Evolutionary conservation across 192 early-diverging fungal species (phyloP), one percentile per base, ranked within the genome.

Genomic region (Diversispora eburnea): DNA sequence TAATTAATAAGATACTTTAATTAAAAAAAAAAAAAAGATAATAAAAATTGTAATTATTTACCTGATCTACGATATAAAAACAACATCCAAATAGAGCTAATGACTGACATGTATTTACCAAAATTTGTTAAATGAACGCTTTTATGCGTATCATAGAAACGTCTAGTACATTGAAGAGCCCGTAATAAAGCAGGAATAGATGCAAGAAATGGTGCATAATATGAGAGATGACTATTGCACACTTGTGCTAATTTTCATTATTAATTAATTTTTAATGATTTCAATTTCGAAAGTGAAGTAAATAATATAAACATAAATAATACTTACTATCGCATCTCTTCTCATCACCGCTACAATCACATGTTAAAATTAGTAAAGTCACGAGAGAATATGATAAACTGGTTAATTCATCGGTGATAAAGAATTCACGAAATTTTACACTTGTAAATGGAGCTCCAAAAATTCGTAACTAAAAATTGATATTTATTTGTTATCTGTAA

Each of bases 341-440:
- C n/a, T n/a, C n/a, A n/a, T n/a, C n/a, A n/a, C n/a, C 48, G 22
- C 64, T 3, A 0, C 17, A 3, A 9, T 22, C 1, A 70, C 88
- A 90, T 3, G 82, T 78, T 39, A 89, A 80, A 76, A 88, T 77
- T 39, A 81, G 73, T 12, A 88, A 56, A 73, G 82, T 85, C 76
- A 81, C 85, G 65, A 94, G 85, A 7, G 89, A 88, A 73, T 91
- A 94, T 8, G 86, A 78, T 70, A 92, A 73, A 51, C 89, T 91
- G 63, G 85, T 89, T 67, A 94, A 73, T 77, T 89, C 89, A 80
- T 94, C 92, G 3, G 87, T 89, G 25, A 94, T 81, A 74, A 94
- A 91, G 72, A 94, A 92, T 76, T 94, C 92, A 54, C 91, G 81
- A 72, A 94, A 94, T 79, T 92, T 90, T 67, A 94, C 87, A 10